Evolutionary conservation across 352 stramenopile genomes (phyloP).

Genomic region (Phytophthora hibernalis): DNA sequence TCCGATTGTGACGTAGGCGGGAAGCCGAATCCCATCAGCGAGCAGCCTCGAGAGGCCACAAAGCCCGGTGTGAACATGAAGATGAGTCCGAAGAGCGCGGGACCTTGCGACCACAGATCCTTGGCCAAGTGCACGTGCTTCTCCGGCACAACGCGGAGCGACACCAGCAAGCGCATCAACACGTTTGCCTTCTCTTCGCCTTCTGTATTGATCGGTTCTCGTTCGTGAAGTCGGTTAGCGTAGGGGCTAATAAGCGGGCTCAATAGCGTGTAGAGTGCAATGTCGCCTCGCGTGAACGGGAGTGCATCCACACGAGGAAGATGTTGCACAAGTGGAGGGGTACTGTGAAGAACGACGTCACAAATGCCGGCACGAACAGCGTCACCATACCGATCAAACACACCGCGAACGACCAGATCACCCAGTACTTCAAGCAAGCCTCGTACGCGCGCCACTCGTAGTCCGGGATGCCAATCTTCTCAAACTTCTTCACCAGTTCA

Average conservation of each 20-base stretch:
- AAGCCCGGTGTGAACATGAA: slow-evolving; percentile 90
- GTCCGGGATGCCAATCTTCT: slow-evolving; percentile 43
- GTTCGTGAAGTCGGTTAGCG: slow-evolving; percentile 68
- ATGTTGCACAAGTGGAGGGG: slow-evolving; percentile 75
- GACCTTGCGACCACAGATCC: slow-evolving; percentile 82
- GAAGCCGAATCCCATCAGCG: slow-evolving; percentile 82
- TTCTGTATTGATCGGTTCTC: slow-evolving; percentile 25
- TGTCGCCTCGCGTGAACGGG: slow-evolving; percentile 75
- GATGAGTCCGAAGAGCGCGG: slow-evolving; percentile 75
- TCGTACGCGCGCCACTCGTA: slow-evolving; percentile 78
- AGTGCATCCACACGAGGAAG: slow-evolving; percentile 84
- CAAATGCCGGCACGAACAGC: slow-evolving; percentile 72
- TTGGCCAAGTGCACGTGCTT: slow-evolving; percentile 72
- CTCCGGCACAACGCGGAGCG: slow-evolving; percentile 70
- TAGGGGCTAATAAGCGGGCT: slow-evolving; percentile 78
- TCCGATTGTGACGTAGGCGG: slow-evolving; percentile 82
- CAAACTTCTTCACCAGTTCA: slow-evolving; percentile 40
- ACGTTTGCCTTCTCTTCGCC: slow-evolving; percentile 65
- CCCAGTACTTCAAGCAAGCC: slow-evolving; percentile 86
- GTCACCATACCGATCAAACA: slow-evolving; percentile 60
- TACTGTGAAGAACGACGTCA: slow-evolving; percentile 56
- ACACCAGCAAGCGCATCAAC: slow-evolving; percentile 70
- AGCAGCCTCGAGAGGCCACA: slow-evolving; percentile 76
- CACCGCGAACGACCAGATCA: slow-evolving; percentile 72
- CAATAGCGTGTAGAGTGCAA: slow-evolving; percentile 74